These are phyloP conservation scores for Mallotus japonicus DNA, from an alignment of 441 rosid species.

Conservation along the genomic window DNA sequence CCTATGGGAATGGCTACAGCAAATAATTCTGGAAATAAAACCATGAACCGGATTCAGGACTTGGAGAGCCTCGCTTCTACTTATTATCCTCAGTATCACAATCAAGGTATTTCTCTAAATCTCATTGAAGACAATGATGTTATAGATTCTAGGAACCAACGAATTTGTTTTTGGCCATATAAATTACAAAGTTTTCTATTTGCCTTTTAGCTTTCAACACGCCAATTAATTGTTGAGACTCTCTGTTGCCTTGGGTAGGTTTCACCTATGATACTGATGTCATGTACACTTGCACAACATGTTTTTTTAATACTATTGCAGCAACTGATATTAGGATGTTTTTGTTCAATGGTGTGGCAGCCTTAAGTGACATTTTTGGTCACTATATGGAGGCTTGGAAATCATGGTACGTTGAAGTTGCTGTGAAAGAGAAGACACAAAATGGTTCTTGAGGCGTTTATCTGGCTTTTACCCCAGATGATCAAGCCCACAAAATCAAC, in stretches of 20 bases:
- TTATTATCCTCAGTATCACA: constrained; percentile 64
- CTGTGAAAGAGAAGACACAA: constrained; percentile 33
- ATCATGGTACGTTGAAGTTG: constrained; percentile 59
- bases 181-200: too few relatives aligned
- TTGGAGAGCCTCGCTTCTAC: constrained; percentile 59
- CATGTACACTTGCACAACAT: background rate
- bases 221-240: background rate
- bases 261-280: background rate
- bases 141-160: too few relatives aligned
- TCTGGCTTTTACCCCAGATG: background rate
- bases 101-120: constrained; percentile 52
- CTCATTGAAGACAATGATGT: too few relatives aligned
- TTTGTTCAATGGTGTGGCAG: constrained; percentile 44
- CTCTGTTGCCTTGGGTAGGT: background rate
- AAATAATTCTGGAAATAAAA: constrained; percentile 32
- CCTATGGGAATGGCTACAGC: constrained; percentile 28
- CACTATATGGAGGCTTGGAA: constrained; percentile 74
- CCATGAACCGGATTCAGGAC: constrained; percentile 34
- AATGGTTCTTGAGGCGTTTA: constrained; percentile 11
- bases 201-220: too few relatives aligned
- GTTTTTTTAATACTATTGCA: background rate
- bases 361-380: constrained; percentile 54
- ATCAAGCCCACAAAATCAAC: background rate
- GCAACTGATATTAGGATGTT: constrained; percentile 17
- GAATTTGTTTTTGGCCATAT: too few relatives aligned